Percentiles rank a stretch among this genome's conserved stretches.
phyloP scores from a whole-genome alignment of 345 rosid genomes.

The Euphorbia peplus region DNA sequence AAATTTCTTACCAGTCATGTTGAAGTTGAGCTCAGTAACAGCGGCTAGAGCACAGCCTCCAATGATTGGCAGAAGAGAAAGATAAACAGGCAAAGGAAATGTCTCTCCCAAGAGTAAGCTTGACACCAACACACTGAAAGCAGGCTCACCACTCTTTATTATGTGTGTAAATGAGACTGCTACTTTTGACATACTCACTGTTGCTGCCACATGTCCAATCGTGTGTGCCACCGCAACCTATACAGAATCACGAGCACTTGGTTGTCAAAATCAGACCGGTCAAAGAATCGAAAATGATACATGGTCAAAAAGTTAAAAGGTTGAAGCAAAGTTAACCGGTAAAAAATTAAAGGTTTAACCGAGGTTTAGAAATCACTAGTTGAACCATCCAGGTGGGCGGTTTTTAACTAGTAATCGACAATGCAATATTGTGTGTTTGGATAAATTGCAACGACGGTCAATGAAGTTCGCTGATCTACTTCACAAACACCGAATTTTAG shows the following conservation, averaged over 20 bases:
- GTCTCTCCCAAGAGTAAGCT: conserved; percentile 73
- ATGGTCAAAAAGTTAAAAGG: too few species aligned
- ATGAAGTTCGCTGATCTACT: too few species aligned
- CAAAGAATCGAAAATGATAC: too few species aligned
- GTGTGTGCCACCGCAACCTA: conserved; percentile 98
- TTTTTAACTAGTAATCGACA: too few species aligned
- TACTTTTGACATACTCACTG: conserved; percentile 96
- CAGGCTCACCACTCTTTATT: conserved; percentile 96
- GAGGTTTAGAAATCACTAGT: too few species aligned
- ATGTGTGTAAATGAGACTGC: conserved; percentile 97
- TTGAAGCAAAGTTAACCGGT: too few species aligned
- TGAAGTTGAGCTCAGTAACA: conserved; percentile 86
- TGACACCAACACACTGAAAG: conserved; percentile 80
- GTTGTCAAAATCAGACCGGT: too few species aligned
- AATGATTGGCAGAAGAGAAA: conserved; percentile 81
- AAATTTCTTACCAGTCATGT: conserved; percentile 63
- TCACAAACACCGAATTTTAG: too few species aligned
- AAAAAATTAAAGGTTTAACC: too few species aligned
- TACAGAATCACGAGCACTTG: not conserved
- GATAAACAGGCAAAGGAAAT: conserved; percentile 69
- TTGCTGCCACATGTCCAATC: conserved; percentile 97
- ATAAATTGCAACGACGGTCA: too few species aligned
- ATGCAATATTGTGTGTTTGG: too few species aligned
- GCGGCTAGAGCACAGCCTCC: conserved; percentile 97
- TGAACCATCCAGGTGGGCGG: too few species aligned